These are phyloP conservation scores for Amoeboaphelidium protococcarum DNA, from an alignment of 371 early-diverging fungal species.

Conservation along the genomic window DNA sequence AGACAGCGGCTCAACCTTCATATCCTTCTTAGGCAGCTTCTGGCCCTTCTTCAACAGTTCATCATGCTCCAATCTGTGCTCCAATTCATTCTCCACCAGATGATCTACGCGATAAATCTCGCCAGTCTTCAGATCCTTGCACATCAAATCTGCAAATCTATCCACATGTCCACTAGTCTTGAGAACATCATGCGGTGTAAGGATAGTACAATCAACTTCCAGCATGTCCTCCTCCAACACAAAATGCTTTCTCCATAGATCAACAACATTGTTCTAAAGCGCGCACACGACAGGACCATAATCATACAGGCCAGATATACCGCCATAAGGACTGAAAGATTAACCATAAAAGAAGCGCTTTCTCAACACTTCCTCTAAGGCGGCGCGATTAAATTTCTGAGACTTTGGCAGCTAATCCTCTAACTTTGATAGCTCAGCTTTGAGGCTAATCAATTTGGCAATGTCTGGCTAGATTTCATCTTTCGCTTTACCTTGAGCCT, in stretches of 20 bases:
- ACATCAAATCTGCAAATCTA: constrained; percentile 96
- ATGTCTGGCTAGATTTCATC: constrained; percentile 12
- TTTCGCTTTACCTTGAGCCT: constrained; percentile 12
- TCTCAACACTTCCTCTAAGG: constrained; percentile 34
- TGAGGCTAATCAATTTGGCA: constrained; percentile 12
- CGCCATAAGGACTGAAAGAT: constrained; percentile 76
- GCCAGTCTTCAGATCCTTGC: constrained; percentile 68
- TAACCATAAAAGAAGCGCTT: constrained; percentile 93
- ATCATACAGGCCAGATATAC: constrained; percentile 94
- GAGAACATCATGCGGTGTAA: constrained; percentile 90
- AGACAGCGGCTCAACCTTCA: constrained; percentile 34
- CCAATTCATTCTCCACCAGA: constrained; percentile 76
- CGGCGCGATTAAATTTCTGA: constrained; percentile 21
- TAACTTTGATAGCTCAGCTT: constrained; percentile 9
- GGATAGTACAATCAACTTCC: constrained; percentile 91
- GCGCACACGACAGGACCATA: constrained; percentile 93
- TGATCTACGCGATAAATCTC: constrained; percentile 98
- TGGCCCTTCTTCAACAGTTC: constrained; percentile 33
- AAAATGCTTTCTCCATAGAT: constrained; percentile 86
- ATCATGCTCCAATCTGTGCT: constrained; percentile 58
- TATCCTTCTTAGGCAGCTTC: constrained; percentile 28
- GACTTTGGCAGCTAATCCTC: constrained; percentile 3
- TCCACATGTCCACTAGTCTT: constrained; percentile 99
- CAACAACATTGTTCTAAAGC: constrained; percentile 80
- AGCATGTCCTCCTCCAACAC: constrained; percentile 97